phyloP scores from a whole-genome alignment of 1,139 yeast species.

The Debaryomyces coudertii region DNA sequence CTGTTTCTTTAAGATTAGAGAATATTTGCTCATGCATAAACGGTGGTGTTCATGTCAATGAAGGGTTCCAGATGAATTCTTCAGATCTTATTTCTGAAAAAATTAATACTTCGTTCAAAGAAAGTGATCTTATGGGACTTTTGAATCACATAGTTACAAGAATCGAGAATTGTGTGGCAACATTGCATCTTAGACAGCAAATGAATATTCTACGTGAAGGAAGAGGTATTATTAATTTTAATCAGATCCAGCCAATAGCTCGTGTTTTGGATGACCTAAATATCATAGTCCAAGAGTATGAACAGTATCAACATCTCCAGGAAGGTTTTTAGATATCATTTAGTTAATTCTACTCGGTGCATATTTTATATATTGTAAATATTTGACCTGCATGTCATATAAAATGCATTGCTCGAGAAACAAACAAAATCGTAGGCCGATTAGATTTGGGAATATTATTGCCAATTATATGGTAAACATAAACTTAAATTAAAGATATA shows the following conservation, averaged over 20 bases:
- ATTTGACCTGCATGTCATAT: background rate
- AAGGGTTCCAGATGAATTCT: conserved; percentile 31
- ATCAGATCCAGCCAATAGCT: conserved; percentile 25
- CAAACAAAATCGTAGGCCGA: background rate
- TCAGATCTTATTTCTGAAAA: conserved; percentile 29
- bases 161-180: conserved; percentile 57
- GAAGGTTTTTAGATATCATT: conserved; percentile 1
- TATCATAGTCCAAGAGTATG: conserved; percentile 18
- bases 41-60: conserved; percentile 33
- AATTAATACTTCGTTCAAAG: conserved; percentile 31
- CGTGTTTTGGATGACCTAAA: conserved; percentile 33
- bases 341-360: background rate
- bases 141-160: conserved; percentile 66
- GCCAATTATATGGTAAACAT: background rate
- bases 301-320: conserved; percentile 7
- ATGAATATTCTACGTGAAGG: conserved; percentile 28
- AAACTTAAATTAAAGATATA: background rate
- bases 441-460: background rate
- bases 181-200: conserved; percentile 39
- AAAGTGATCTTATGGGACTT: conserved; percentile 46
- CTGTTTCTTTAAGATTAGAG: conserved; percentile 53
- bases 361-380: background rate
- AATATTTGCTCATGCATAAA: conserved; percentile 44
- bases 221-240: conserved; percentile 28
- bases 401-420: background rate